These are phyloP conservation scores for Mycena rebaudengoi DNA, from an alignment of 768 basidiomycete species.

Conservation along the genomic window DNA sequence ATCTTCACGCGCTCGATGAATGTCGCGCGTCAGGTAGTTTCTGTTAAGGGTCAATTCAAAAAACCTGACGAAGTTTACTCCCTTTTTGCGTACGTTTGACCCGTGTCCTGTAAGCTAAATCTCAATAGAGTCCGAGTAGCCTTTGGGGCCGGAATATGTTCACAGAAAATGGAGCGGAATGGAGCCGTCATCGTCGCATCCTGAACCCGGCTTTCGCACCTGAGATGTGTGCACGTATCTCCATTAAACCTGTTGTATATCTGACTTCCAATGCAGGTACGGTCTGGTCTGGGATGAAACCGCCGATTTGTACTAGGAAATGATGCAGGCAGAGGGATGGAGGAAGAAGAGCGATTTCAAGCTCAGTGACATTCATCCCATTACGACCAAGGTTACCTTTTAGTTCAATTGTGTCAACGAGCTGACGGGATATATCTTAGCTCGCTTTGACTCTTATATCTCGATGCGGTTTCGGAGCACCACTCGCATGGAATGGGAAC, in stretches of 20 bases:
- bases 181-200: slow-evolving; percentile 13
- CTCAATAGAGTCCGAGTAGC: not conserved
- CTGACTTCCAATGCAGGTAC: not conserved
- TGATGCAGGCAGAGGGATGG: slow-evolving; percentile 6
- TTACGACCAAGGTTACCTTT: not conserved
- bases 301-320: not conserved
- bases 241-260: not conserved
- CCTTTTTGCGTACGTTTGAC: no score
- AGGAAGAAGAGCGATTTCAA: not conserved
- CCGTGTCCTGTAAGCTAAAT: no score
- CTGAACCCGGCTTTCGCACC: slow-evolving; percentile 10
- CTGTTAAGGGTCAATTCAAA: not conserved
- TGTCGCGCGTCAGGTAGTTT: not conserved
- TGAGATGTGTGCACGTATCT: no score
- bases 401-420: not conserved
- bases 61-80: not conserved
- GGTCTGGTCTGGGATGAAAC: not conserved
- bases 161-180: slow-evolving; percentile 3
- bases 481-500: slow-evolving; percentile 1
- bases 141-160: slow-evolving; percentile 1
- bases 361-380: not conserved
- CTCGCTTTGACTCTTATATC: not conserved
- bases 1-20: not conserved
- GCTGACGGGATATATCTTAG: not conserved
- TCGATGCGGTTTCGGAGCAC: slow-evolving; percentile 6